Evolutionary conservation across 2,329 filamentous ascomycete species (phyloP), one percentile per base, ranked within the genome.

Genomic region (Helminthosporium solani): DNA sequence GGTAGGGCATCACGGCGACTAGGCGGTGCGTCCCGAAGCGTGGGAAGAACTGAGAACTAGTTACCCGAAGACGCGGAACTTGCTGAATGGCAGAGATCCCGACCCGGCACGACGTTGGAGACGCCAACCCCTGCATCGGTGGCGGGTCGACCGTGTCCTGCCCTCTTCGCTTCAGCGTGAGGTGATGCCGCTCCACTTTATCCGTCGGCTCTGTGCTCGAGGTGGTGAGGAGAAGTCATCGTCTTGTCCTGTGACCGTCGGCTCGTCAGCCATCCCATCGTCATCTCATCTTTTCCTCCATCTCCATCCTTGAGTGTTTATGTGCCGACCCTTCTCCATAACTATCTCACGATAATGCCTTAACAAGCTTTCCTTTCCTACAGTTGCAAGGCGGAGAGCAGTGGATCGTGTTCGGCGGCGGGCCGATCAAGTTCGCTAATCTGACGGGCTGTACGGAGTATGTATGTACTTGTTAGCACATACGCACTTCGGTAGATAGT

Each of bases 11-110:
- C 33, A 35, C 43, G 51, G 40, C 42, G 43, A 44, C 43, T 56
- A 61, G 63, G 63, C 60, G 63, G 59, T 57, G 58, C 59, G 55
- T 57, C 51, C 60, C 53, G 57, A 47, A 46, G 42, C 31, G 50
- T 15, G 42, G 36, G 39, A 42, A 54, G 54, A 30, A 57, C 23
- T 25, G 23, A 44, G 54, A 53, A 52, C 44, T 36, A 46, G 45
- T n/a, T n/a, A n/a, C n/a, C 44, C 49, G 41, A 56, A 46, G 52
- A 61, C 51, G 53, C 57, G 56, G 58, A 59, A 57, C 52, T 37
- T 27, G 43, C 41, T 46, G 50, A 44, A 59, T 50, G 18, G 40
- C 43, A 39, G 45, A 50, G 47, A 49, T 47, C 39, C 46, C 56
- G 49, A 52, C 36, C 49, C 49, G 52, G 46, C 46, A 54, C 41